These are phyloP conservation scores for Drechslerella stenobrocha DNA, from an alignment of 2,329 filamentous ascomycete species.

Conservation along the genomic window DNA sequence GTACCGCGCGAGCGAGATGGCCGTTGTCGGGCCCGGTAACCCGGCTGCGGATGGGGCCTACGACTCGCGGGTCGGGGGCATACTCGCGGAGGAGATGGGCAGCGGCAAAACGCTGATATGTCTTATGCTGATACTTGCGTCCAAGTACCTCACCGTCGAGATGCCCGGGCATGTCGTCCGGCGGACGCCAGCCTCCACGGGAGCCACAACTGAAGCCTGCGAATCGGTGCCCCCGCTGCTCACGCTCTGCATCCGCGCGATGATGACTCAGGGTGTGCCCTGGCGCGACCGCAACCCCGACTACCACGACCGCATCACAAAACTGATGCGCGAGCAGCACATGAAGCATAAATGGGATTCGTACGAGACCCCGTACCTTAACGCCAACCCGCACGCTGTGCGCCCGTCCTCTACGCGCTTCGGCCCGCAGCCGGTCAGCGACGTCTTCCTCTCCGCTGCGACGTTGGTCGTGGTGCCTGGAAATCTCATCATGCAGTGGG, in stretches of 20 bases:
- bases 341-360: constrained; percentile 16
- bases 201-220: constrained; percentile 27
- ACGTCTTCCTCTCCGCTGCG: constrained; percentile 66
- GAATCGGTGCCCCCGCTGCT: constrained; percentile 65
- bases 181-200: neutral
- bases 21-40: constrained; percentile 63
- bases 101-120: constrained; percentile 87
- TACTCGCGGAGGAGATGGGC: constrained; percentile 79
- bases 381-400: neutral
- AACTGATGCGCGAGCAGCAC: constrained; percentile 11
- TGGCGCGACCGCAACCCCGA: constrained; percentile 61
- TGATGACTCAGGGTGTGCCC: constrained; percentile 69
- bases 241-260: constrained; percentile 74
- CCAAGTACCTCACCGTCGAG: constrained; percentile 68
- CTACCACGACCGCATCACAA: constrained; percentile 14
- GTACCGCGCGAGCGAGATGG: constrained; percentile 65
- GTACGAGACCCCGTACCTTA: constrained; percentile 12
- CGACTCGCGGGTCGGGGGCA: constrained; percentile 73
- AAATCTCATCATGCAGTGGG: constrained; percentile 84
- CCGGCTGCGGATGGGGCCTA: constrained; percentile 62
- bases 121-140: constrained; percentile 74
- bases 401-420: neutral
- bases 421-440: constrained; percentile 36
- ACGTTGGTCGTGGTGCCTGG: constrained; percentile 80
- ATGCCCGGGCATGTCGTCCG: constrained; percentile 61